Base-by-base conservation (phyloP, 306 rosid genomes). In the Castanea sativa region DNA sequence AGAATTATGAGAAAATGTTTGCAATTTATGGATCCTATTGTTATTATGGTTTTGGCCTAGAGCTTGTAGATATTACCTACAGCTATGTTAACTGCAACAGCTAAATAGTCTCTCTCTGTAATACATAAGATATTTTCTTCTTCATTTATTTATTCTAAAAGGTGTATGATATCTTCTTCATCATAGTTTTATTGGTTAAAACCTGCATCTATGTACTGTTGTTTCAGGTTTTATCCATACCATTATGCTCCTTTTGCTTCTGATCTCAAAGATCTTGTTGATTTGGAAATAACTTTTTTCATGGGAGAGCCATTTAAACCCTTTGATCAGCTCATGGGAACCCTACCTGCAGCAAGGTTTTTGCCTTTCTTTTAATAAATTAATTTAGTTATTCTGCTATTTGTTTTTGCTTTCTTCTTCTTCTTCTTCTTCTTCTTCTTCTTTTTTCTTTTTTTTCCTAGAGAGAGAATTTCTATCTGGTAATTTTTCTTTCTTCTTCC, bases 171-270 rank as follows among this genome's bases (percentile, higher is more conserved):
- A 23, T 13, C 23, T 59, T 59, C 65, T 59, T 59, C 65, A 23
- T 23, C 14, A 9, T 20, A 72, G 70, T 49, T 67, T 67, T n/a
- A 2, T 53, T 81, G 73, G 4, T 79, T 76, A 49, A 77, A 75
- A 78, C 41, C 35, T 83, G 73, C 75, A 21, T 30, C 35, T 68
- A 7, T 81, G n/a, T 52, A 23, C 83, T 67, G 65, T 49, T 83
- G 85, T 81, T 80, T 77, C 91, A 95, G 99, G 99, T 95, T 89
- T 82, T 95, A 95, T 77, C 99, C 99, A 20, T 93, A 91, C 80
- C 99, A 95, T 78, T 95, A 95, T 89, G 94, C 99, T 72, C 99
- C 99, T 84, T 95, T 95, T 84, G 99, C 99, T 74, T 95, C 99
- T 65, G 99, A 95, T 87, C 90, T 95, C 38, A 84, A 91, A 88